Base-by-base conservation (phyloP, 352 stramenopile genomes). In the Pythium utonaiense region DNA sequence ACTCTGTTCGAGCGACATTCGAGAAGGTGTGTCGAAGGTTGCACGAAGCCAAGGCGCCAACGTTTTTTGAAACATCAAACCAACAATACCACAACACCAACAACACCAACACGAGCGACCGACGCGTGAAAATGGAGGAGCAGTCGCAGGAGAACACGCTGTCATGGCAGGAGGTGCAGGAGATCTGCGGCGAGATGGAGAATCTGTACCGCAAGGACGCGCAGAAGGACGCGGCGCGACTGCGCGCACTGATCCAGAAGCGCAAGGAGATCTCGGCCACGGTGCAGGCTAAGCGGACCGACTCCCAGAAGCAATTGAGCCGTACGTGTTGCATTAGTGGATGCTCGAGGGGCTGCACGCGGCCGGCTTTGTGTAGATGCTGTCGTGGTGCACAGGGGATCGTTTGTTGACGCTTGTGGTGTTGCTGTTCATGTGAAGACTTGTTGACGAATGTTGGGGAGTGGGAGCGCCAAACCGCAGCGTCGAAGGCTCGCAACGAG, bases 111-210 rank as follows among this genome's bases (percentile, higher is more conserved):
- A n/a, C n/a, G n/a, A n/a, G n/a, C n/a, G n/a, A n/a, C n/a, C n/a
- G n/a, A n/a, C n/a, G 69, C 52, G 64, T 51, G 68, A 77, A 28
- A 31, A 62, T 61, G 53, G 40, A 58, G 28, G 52, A 54, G n/a
- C 30, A 49, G 45, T 6, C 41, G 19, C 30, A 52, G 31, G 48
- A 58, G 48, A 53, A 53, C 44, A n/a, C 53, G 42, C 73, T 89
- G 24, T 84, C 74, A 34, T 88, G 76, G 79, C 52, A 73, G 12
- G 80, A 92, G 24, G 75, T 92, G 66, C 73, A 85, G 63, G 71
- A 77, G 41, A 89, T 92, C 67, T 81, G 78, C 63, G 70, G 55
- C 21, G 75, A 89, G 38, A 58, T 92, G 53, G 83, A 92, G 58
- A 70, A 66, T 24, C 72, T 90, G 36, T 86, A 83, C 54, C 75